A percentile compares a stretch with the other conserved stretches of the same genome.
phyloP scores from a whole-genome alignment of 108 stramenopile genomes.

The Aureococcus anophagefferens region DNA sequence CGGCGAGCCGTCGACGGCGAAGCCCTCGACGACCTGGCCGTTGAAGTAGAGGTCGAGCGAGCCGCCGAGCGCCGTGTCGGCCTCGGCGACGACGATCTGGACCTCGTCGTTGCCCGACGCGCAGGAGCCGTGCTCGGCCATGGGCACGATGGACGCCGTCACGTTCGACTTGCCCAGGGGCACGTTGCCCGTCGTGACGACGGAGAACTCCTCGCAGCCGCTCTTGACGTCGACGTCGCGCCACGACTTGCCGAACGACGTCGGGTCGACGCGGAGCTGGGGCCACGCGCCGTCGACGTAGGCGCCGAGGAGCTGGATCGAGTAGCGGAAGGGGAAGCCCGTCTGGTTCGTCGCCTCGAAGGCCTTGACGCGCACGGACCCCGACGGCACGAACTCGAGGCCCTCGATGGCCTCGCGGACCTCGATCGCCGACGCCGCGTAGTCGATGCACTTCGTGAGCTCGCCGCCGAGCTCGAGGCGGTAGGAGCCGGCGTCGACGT shows the following conservation, averaged over 20 bases:
- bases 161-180: not conserved
- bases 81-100: conserved; percentile 29
- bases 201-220: not conserved
- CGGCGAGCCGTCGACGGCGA: conserved; percentile 13
- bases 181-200: not conserved
- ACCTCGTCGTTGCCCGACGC: conserved; percentile 14
- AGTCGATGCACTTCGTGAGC: conserved; percentile 9
- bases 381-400: conserved; percentile 8
- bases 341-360: not conserved
- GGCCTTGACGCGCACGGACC: conserved; percentile 1
- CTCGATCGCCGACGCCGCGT: conserved; percentile 15
- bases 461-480: conserved; percentile 5
- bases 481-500: conserved; percentile 10
- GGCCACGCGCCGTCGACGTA: conserved; percentile 16
- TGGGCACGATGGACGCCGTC: conserved; percentile 5
- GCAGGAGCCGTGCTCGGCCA: conserved; percentile 14
- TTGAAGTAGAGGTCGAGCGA: conserved; percentile 17
- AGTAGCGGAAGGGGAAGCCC: conserved; percentile 10
- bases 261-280: not conserved
- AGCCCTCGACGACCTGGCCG: conserved; percentile 3
- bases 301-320: conserved; percentile 2
- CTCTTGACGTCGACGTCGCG: not conserved
- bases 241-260: conserved; percentile 1
- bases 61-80: conserved; percentile 10
- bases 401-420: conserved; percentile 4